Evolutionary conservation across 176 grass and related monocot genomes (phyloP), one percentile per base, ranked within the genome.

Genomic region (maize (Zea mays)): DNA sequence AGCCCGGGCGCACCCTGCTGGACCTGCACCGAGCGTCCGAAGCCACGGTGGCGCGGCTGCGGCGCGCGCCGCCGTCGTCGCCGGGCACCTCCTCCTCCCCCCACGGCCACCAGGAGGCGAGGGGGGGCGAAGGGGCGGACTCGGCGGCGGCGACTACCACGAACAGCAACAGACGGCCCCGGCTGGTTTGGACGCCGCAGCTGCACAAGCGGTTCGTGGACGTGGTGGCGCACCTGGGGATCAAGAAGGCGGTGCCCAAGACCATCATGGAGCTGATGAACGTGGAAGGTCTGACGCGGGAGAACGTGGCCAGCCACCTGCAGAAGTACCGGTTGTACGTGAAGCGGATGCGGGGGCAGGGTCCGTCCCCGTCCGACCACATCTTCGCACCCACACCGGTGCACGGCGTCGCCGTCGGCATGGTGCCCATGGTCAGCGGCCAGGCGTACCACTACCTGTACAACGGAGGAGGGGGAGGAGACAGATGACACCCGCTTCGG

Each of bases 211-310:
- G 96, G 37, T 99, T 99, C 85, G 92, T 99, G 12, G 92, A 99
- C 15, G 96, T 99, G 64, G 96, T 99, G 57, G 83, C 90, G 73
- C 96, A 95, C 77, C 87, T 99, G 61, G 96, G 96, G 4, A 88
- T 99, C 44, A 95, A 95, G 82, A 92, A 79, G 67, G 96, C 96
- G 0, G 92, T 99, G 70, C 96, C 96, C 55, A 99, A 99, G 87
- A 90, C 85, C 20, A 95, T 95, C 76, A 95, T 95, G 96, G 87
- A 99, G 88, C 82, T 99, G 43, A 99, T 99, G 96, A 99, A 99
- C 84, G 96, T 99, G 16, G 96, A 99, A 1, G 96, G 96, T 0
- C 83, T 99, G 4, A 93, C 85, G 0, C 11, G 92, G 3, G 96
- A 99, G 90, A 99, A 99, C 85, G 96, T 95, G 0, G 92, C 92